A percentile compares a stretch with the other conserved stretches of the same genome.
Evolutionary conservation across 2,329 filamentous ascomycete species (phyloP).

Genomic region (Tolypocladium sp.): DNA sequence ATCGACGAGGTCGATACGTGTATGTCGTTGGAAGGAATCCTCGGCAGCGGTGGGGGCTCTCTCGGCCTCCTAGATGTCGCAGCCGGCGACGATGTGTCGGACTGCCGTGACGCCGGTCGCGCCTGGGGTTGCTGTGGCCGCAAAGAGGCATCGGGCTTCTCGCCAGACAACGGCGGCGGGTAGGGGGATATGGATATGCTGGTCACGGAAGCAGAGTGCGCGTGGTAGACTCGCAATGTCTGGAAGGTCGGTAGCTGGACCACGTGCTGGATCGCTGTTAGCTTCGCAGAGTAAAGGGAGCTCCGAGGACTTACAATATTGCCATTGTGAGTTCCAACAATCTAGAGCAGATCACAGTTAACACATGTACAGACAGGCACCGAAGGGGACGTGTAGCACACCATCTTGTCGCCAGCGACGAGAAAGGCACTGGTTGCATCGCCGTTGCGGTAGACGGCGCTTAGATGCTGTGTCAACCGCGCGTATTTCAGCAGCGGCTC

Average conservation of each 20-base stretch:
- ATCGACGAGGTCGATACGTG: constrained; percentile 90
- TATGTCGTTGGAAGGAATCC: constrained; percentile 79
- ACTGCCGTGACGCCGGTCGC: constrained; percentile 19
- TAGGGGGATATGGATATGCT: constrained; percentile 84
- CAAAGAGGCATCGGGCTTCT: constrained; percentile 30
- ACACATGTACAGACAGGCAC: constrained; percentile 7
- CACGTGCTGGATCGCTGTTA: constrained; percentile 56
- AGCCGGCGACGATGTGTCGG: constrained; percentile 36
- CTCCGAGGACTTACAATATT: constrained; percentile 64
- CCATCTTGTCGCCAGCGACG: constrained; percentile 95
- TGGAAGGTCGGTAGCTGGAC: constrained; percentile 76
- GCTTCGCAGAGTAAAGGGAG: background rate
- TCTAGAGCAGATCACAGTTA: constrained; percentile 41
- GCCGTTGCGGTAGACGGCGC: constrained; percentile 80
- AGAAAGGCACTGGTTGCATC: constrained; percentile 90
- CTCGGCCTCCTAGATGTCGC: constrained; percentile 41
- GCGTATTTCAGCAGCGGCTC: constrained; percentile 93
- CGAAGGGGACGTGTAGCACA: constrained; percentile 28
- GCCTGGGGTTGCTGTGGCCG: constrained; percentile 24
- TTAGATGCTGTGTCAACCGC: constrained; percentile 71
- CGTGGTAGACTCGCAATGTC: constrained; percentile 76
- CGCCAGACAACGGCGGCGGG: constrained; percentile 45
- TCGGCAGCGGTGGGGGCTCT: constrained; percentile 51
- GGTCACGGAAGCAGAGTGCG: constrained; percentile 86
- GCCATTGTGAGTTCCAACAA: constrained; percentile 91